Evolutionary conservation across 2,329 filamentous ascomycete species (phyloP), one percentile per base, ranked within the genome.

Genomic region (Aphanocladium album): DNA sequence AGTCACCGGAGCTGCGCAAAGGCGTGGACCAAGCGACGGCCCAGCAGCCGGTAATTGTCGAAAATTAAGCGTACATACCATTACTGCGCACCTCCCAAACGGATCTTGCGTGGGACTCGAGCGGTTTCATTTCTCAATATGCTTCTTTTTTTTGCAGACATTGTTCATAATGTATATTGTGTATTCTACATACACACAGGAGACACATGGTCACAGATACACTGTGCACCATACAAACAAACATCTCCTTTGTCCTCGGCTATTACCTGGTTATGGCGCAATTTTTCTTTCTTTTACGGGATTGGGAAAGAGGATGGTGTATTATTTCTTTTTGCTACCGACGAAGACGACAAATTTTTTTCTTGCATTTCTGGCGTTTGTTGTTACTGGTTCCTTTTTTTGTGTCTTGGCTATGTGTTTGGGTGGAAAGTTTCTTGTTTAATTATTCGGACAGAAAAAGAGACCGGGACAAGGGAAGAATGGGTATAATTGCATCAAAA

Each of bases 141-240:
- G n/a, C 39, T 5, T 17, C 39, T 43, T 45, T 19, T 46, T 17
- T n/a, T 35, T 21, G 17, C 7, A 19, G 33, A 41, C 55, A 57
- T 57, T 23, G 23, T 57, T 33, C 21, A 27, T 66, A 66, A 65
- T 66, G 65, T 65, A 63, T 64, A 63, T 64, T 62, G 37, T 66
- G 64, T 65, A 61, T 61, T 62, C 59, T 57, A 56, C 27, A 14
- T 19, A 8, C 51, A 27, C 33, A 5, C 6, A n/a, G 27, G 19
- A 45, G 12, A 21, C n/a, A 8, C 21, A 45, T 19, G 3, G 30
- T 17, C 35, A 27, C 12, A 3, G 4, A 27, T 33, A 43, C 16
- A 17, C n/a, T 7, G 2, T 12, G 5, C 19, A 21, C 23, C 19
- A 46, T 17, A 1, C 3, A 17, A 4, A 19, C 19, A 8, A 5